Conservation (phyloP, 2,329 filamentous ascomycete genomes). For the Ceratocystis colombiana region DNA sequence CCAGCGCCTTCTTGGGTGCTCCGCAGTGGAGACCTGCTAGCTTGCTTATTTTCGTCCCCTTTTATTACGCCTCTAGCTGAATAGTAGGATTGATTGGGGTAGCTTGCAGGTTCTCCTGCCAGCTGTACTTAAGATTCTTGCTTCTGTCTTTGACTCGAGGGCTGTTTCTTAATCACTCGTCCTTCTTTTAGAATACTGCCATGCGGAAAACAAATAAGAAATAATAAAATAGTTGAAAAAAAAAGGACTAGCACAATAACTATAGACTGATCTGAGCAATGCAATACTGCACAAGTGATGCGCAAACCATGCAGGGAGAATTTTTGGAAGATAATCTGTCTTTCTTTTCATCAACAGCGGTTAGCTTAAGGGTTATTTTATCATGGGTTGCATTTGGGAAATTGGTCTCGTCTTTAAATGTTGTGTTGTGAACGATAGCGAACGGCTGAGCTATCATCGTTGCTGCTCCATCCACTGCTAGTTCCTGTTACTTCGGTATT, state of each 20-base stretch:
- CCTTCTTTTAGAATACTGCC: background rate
- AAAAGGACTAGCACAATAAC: too few species aligned
- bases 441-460: background rate
- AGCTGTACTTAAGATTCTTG: background rate
- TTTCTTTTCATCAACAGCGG: too few species aligned
- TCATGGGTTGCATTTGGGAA: background rate
- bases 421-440: background rate
- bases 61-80: background rate
- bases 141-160: background rate
- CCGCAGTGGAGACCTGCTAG: background rate
- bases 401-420: background rate
- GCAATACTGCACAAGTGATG: too few species aligned
- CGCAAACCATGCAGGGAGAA: too few species aligned
- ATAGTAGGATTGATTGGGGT: background rate
- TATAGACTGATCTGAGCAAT: too few species aligned
- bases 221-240: too few species aligned
- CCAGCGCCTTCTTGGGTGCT: slow-evolving; percentile 4
- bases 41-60: slow-evolving; percentile 9
- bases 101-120: background rate
- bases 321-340: too few species aligned
- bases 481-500: background rate
- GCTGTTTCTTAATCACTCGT: background rate
- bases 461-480: slow-evolving; percentile 1
- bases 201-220: too few species aligned
- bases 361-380: too few species aligned